Evolutionary conservation across 1,139 yeast species (phyloP).

Genomic region (Scheffersomyces quercinus): DNA sequence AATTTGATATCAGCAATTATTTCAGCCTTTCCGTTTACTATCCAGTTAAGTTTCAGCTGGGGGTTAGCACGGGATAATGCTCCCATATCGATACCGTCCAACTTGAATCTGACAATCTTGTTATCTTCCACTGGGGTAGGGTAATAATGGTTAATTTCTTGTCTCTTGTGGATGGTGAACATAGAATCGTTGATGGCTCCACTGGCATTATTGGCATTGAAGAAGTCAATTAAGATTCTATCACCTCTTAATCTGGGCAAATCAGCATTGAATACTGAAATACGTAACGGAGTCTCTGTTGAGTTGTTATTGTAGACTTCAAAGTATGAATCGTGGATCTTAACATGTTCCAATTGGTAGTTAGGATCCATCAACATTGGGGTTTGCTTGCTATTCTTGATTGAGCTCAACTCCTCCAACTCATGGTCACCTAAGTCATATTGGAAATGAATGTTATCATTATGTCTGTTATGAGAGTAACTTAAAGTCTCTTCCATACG

Average conservation of each 20-base stretch:
- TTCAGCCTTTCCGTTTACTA: conserved; percentile 68
- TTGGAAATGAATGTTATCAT: conserved; percentile 34
- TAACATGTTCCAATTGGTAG: conserved; percentile 54
- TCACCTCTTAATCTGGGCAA: conserved; percentile 60
- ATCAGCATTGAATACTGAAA: conserved; percentile 65
- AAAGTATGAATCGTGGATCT: conserved; percentile 56
- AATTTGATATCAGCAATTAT: conserved; percentile 69
- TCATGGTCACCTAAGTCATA: conserved; percentile 33
- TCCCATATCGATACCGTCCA: conserved; percentile 64
- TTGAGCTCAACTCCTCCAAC: conserved; percentile 15
- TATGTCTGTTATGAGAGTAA: conserved; percentile 11
- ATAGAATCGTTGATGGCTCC: conserved; percentile 75
- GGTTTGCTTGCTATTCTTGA: conserved; percentile 5
- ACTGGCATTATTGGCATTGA: conserved; percentile 67
- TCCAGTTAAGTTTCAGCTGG: conserved; percentile 63
- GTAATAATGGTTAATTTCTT: conserved; percentile 24
- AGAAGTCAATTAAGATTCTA: conserved; percentile 61
- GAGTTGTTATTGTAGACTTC: conserved; percentile 39
- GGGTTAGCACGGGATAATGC: conserved; percentile 36
- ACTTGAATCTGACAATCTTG: conserved; percentile 58
- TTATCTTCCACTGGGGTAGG: conserved; percentile 31
- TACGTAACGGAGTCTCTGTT: conserved; percentile 39
- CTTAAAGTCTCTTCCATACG: not conserved
- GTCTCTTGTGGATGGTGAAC: conserved; percentile 68
- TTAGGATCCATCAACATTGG: conserved; percentile 28